Conservation (phyloP, 164 flowering plant genomes). For the Dillenia suffruticosa region DNA sequence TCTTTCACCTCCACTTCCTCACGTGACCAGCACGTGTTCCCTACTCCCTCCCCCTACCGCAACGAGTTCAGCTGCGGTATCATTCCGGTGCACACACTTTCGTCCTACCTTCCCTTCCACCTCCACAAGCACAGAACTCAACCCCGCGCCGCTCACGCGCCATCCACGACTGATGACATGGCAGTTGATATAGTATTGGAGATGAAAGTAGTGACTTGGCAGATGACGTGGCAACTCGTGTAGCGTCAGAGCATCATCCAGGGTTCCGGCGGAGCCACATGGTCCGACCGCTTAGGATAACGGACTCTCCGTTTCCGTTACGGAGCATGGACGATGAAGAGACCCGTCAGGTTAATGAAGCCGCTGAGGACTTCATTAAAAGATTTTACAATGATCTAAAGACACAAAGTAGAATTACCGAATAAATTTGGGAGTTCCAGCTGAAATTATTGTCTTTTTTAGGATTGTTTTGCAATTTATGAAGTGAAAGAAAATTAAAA, state of each 20-base stretch:
- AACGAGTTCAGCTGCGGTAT: constrained; percentile 93
- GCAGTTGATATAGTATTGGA: constrained; percentile 41
- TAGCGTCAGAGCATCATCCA: constrained; percentile 27
- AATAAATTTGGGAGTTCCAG: too few species aligned
- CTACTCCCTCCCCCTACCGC: constrained; percentile 40
- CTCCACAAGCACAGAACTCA: constrained; percentile 26
- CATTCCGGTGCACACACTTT: constrained; percentile 37
- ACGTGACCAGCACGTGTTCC: constrained; percentile 30
- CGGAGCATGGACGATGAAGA: constrained; percentile 43
- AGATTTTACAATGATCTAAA: constrained; percentile 50
- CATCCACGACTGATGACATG: constrained; percentile 19
- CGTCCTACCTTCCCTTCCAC: constrained; percentile 10
- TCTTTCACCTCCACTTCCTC: constrained; percentile 24
- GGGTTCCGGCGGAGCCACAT: constrained; percentile 57
- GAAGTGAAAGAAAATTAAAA: too few species aligned
- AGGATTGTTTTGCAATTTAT: too few species aligned
- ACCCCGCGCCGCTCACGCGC: constrained; percentile 7
- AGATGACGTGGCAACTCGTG: too few species aligned
- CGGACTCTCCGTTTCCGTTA: constrained; percentile 85
- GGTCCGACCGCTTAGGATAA: constrained; percentile 65
- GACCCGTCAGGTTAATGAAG: constrained; percentile 42
- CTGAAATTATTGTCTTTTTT: too few species aligned
- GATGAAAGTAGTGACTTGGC: constrained; percentile 32
- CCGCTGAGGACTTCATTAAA: constrained; percentile 57
- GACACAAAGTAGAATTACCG: constrained; percentile 23